phyloP scores from a whole-genome alignment of 345 rosid genomes.

The Carallia brachiata region DNA sequence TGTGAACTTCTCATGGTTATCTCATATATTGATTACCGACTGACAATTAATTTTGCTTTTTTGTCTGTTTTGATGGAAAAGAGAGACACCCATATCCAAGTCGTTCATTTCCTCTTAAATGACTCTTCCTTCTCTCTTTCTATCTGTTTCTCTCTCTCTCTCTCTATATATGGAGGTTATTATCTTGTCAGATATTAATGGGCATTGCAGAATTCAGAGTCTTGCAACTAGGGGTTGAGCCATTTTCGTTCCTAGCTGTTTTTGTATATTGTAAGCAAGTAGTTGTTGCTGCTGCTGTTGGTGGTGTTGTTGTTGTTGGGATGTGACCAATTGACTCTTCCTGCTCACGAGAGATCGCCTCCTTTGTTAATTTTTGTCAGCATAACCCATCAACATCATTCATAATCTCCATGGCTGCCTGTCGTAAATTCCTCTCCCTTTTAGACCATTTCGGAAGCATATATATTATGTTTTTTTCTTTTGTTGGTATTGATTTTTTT shows the following conservation, averaged over 20 bases:
- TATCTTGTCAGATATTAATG: constrained; percentile 43
- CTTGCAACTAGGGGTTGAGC: constrained; percentile 32
- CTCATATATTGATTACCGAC: background rate
- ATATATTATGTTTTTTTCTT: background rate
- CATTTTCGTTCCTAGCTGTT: constrained; percentile 44
- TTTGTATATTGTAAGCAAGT: constrained; percentile 30
- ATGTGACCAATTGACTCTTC: constrained; percentile 50
- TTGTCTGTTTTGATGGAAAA: constrained; percentile 14
- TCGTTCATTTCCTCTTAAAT: background rate
- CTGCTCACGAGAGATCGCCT: constrained; percentile 11
- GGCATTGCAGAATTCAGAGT: constrained; percentile 39
- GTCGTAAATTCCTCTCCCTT: constrained; percentile 26
- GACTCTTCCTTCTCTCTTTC: background rate
- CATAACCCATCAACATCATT: constrained; percentile 58
- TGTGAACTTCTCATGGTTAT: constrained; percentile 12
- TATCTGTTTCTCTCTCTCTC: background rate
- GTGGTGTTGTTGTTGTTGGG: background rate
- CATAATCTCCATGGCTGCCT: constrained; percentile 46
- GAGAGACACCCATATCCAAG: too few species aligned
- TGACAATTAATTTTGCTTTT: constrained; percentile 1
- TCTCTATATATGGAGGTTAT: constrained; percentile 11
- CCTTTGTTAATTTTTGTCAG: constrained; percentile 28
- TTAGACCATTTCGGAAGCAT: constrained; percentile 17
- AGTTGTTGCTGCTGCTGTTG: constrained; percentile 5
- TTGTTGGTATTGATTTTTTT: constrained; percentile 1